Evolutionary conservation across 345 rosid species (phyloP), one percentile per base, ranked within the genome.

Genomic region (Eutrema heterophyllum): DNA sequence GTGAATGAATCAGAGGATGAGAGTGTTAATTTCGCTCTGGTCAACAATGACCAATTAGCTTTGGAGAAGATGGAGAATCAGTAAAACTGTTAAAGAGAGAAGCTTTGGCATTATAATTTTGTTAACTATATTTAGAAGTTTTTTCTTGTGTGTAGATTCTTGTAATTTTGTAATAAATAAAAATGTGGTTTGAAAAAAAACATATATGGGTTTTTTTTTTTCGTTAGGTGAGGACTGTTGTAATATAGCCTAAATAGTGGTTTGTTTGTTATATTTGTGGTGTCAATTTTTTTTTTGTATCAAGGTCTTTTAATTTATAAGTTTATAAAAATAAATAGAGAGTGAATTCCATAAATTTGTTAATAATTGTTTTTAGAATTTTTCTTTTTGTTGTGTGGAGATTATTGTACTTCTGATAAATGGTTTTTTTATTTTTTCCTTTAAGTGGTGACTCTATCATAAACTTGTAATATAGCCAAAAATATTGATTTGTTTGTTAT

Each of bases 1-100:
- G 84, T 85, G 41, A 65, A 18, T 27, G 97, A 94, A 84, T 84
- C 93, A 27, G 90, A 89, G 55, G 91, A 87, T 68, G 80, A 76
- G 55, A 89, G 96, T 82, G 89, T 89, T 66, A 84, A 96, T 43
- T 89, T 86, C 26, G 89, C 21, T 77, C 12, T 70, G 76, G 70
- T 70, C 61, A 70, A 56, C 33, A 70, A 70, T 70, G 80, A 77
- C 44, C 80, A 77, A 9, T 70, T 77, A 77, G 76, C 67, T 56
- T 30, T 57, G 80, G 80, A 64, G 71, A 63, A 75, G 67, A 39
- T 48, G 49, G 66, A 76, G 40, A 70, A 6, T 32, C 60, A 49
- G 40, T 48, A 49, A 46, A n/a, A n/a, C n/a, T n/a, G n/a, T n/a
- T n/a, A n/a, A 63, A 69, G 36, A 8, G n/a, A 12, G 18, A 35